These are phyloP conservation scores for Lichtheimia corymbifera DNA, from an alignment of 371 early-diverging fungal species.

Conservation along the genomic window DNA sequence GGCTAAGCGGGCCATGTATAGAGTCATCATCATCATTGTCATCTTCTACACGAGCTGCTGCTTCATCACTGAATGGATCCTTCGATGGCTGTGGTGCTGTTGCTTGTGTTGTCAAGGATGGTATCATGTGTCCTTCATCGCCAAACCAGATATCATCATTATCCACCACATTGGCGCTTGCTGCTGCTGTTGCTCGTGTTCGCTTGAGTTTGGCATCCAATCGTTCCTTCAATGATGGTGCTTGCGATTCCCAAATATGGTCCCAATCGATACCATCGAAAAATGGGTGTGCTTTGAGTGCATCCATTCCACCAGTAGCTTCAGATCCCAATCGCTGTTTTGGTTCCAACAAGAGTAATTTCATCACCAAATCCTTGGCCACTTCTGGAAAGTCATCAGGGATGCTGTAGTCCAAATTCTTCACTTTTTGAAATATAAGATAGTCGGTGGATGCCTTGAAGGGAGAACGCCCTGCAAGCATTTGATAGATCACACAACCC, in stretches of 20 bases:
- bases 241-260: constrained; percentile 44
- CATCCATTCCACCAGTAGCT: constrained; percentile 61
- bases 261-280: constrained; percentile 90
- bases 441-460: constrained; percentile 96
- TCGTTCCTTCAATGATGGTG: constrained; percentile 36
- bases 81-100: constrained; percentile 1
- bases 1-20: neutral
- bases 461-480: constrained; percentile 92
- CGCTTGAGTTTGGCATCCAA: constrained; percentile 39
- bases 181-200: constrained; percentile 11
- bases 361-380: constrained; percentile 73
- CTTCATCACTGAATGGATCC: constrained; percentile 1
- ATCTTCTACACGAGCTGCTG: neutral
- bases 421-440: constrained; percentile 94
- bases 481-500: constrained; percentile 96
- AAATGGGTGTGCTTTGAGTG: constrained; percentile 86
- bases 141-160: constrained; percentile 38
- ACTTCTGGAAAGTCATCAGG: constrained; percentile 71
- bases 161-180: constrained; percentile 8
- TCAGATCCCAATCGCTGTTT: constrained; percentile 68
- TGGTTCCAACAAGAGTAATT: constrained; percentile 80
- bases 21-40: constrained; percentile 5
- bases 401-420: constrained; percentile 80
- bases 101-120: neutral
- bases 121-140: constrained; percentile 2